Conservation (phyloP, 179 eudicot genomes). For the Corrigiola litoralis region DNA sequence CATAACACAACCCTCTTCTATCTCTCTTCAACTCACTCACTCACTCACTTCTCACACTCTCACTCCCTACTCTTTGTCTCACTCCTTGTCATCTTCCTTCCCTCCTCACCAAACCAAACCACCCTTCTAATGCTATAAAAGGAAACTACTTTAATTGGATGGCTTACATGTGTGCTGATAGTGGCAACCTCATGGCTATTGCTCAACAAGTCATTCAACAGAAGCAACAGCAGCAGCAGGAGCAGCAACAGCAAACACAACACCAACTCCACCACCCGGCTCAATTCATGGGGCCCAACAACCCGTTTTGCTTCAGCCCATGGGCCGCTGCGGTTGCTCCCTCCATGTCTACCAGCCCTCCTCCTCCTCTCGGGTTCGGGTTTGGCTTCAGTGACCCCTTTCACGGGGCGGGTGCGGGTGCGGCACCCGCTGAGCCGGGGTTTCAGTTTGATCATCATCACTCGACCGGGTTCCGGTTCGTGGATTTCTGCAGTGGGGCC, state of each 20-base stretch:
- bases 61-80: too few relatives aligned
- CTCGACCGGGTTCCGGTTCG: constrained; percentile 38
- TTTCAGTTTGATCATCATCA: constrained; percentile 62
- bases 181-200: constrained; percentile 96
- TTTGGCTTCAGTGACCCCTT: constrained; percentile 52
- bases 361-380: constrained; percentile 35
- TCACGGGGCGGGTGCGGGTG: constrained; percentile 20
- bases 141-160: too few relatives aligned
- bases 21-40: neutral
- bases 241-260: constrained; percentile 36
- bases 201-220: constrained; percentile 93
- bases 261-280: constrained; percentile 24
- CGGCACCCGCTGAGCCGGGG: constrained; percentile 34
- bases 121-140: too few relatives aligned
- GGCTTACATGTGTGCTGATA: constrained; percentile 92
- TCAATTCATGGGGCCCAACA: constrained; percentile 29
- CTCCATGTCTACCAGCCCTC: constrained; percentile 20
- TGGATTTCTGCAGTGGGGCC: constrained; percentile 49
- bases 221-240: constrained; percentile 69
- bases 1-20: too few relatives aligned
- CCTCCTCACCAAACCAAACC: too few relatives aligned
- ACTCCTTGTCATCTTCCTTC: neutral
- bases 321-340: constrained; percentile 33
- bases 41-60: neutral
- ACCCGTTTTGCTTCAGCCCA: constrained; percentile 40